A percentile compares a stretch with the other conserved stretches of the same genome.
Conservation (phyloP, 2,329 filamentous ascomycete species). For the Basipetospora sp. region DNA sequence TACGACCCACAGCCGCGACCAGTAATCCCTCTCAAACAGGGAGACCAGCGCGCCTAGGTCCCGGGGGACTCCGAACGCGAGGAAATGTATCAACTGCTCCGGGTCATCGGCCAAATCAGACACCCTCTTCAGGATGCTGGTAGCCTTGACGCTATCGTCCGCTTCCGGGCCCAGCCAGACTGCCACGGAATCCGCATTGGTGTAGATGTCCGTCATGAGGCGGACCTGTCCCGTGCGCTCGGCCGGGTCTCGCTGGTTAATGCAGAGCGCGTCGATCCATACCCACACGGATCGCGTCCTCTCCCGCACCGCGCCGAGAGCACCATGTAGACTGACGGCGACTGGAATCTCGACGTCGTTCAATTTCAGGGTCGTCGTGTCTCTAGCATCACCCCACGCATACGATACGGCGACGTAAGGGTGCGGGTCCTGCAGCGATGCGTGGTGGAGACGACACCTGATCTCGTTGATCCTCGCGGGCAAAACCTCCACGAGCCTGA, state of each 20-base stretch:
- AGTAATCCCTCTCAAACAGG: slow-evolving; percentile 22
- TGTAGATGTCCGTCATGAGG: slow-evolving; percentile 10
- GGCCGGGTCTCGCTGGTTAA: slow-evolving; percentile 4
- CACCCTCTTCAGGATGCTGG: slow-evolving; percentile 8
- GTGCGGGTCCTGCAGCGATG: slow-evolving; percentile 9
- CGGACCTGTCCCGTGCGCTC: slow-evolving; percentile 5
- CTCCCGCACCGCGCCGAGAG: slow-evolving; percentile 10
- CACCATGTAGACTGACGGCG: slow-evolving; percentile 11
- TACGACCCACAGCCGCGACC: slow-evolving; percentile 19
- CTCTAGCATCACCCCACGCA: slow-evolving; percentile 18
- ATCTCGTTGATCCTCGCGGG: slow-evolving; percentile 9
- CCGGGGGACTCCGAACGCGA: slow-evolving; percentile 5
- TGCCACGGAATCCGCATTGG: slow-evolving; percentile 8
- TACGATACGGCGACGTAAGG: slow-evolving; percentile 19
- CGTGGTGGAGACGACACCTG: slow-evolving; percentile 9
- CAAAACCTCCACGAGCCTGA: slow-evolving; percentile 10
- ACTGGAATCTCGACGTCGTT: slow-evolving; percentile 9
- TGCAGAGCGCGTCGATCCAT: slow-evolving; percentile 12
- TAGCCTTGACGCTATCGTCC: slow-evolving; percentile 9
- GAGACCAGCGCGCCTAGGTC: slow-evolving; percentile 13
- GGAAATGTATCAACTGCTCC: slow-evolving; percentile 6
- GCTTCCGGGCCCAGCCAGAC: slow-evolving; percentile 12
- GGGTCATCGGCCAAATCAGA: slow-evolving; percentile 1
- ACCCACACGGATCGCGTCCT: slow-evolving; percentile 5
- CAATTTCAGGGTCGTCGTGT: slow-evolving; percentile 9